phyloP scores from a whole-genome alignment of 179 eudicot genomes.

The Heliamphora pulchella region DNA sequence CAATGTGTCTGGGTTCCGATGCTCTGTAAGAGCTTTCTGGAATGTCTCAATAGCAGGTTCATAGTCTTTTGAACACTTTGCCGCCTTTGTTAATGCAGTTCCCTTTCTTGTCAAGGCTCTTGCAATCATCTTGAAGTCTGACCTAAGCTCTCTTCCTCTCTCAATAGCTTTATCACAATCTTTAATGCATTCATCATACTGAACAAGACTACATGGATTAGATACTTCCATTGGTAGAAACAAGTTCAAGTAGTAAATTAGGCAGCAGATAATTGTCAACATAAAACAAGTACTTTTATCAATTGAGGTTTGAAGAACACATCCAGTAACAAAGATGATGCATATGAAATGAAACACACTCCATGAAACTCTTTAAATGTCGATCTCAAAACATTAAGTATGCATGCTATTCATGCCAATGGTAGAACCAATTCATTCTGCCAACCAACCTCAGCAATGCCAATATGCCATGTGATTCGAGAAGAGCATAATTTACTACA shows the following conservation, averaged over 20 bases:
- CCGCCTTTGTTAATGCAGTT: conserved; percentile 78
- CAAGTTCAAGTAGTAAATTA: neutral
- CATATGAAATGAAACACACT: neutral
- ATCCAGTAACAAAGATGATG: neutral
- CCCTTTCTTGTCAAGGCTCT: conserved; percentile 91
- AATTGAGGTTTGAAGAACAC: neutral
- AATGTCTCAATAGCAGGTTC: conserved; percentile 83
- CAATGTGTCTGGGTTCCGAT: conserved; percentile 85
- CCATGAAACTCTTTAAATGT: neutral
- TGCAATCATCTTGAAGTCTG: conserved; percentile 90
- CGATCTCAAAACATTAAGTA: too few relatives aligned
- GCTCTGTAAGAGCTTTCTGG: conserved; percentile 92
- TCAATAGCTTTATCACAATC: conserved; percentile 94
- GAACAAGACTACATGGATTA: conserved; percentile 2
- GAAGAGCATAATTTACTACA: too few relatives aligned
- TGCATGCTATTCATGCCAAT: too few relatives aligned
- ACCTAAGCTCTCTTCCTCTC: conserved; percentile 86
- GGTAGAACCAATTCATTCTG: neutral
- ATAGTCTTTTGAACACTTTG: conserved; percentile 66
- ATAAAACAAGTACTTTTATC: neutral
- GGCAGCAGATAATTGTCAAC: neutral
- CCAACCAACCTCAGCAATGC: too few relatives aligned
- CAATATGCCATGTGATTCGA: too few relatives aligned
- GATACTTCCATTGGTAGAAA: neutral
- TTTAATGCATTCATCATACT: conserved; percentile 85